Evolutionary conservation across 768 basidiomycete genomes (phyloP).

Genomic region (Nidularia pulvinata): DNA sequence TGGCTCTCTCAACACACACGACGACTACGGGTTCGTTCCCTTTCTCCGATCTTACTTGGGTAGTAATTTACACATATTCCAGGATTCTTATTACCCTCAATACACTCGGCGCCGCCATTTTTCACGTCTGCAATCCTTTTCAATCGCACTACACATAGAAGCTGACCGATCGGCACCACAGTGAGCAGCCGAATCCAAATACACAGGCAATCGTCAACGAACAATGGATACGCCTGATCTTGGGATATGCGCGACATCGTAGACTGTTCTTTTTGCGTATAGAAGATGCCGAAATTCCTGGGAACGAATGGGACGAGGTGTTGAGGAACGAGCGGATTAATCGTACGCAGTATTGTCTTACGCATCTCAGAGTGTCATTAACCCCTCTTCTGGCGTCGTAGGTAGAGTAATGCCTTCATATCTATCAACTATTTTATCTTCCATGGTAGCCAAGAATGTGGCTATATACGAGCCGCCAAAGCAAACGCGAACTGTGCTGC

Average conservation of each 20-base stretch:
- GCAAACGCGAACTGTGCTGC: constrained; percentile 66
- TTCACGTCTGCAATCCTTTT: constrained; percentile 64
- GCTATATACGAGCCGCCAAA: constrained; percentile 77
- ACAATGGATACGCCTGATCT: constrained; percentile 80
- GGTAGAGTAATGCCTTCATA: constrained; percentile 63
- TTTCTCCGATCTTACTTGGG: neutral
- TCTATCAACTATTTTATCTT: constrained; percentile 53
- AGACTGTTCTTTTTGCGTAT: constrained; percentile 64
- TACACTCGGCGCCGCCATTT: constrained; percentile 84
- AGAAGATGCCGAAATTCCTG: constrained; percentile 71
- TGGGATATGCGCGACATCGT: constrained; percentile 71
- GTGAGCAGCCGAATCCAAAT: constrained; percentile 73
- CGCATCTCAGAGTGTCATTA: too few species aligned
- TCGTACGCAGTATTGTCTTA: constrained; percentile 40
- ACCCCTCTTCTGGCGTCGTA: too few species aligned
- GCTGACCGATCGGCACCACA: constrained; percentile 26
- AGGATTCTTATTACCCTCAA: constrained; percentile 82
- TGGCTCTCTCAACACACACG: constrained; percentile 56
- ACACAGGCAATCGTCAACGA: constrained; percentile 63
- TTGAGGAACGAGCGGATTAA: constrained; percentile 79
- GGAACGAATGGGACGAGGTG: constrained; percentile 80
- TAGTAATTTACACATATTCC: neutral
- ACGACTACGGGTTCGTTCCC: constrained; percentile 54
- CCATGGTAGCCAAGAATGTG: constrained; percentile 62
- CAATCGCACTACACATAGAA: constrained; percentile 1